Evolutionary conservation across 106 monocot species (phyloP), one percentile per base, ranked within the genome.

Genomic region (Dactylorhiza incarnata): DNA sequence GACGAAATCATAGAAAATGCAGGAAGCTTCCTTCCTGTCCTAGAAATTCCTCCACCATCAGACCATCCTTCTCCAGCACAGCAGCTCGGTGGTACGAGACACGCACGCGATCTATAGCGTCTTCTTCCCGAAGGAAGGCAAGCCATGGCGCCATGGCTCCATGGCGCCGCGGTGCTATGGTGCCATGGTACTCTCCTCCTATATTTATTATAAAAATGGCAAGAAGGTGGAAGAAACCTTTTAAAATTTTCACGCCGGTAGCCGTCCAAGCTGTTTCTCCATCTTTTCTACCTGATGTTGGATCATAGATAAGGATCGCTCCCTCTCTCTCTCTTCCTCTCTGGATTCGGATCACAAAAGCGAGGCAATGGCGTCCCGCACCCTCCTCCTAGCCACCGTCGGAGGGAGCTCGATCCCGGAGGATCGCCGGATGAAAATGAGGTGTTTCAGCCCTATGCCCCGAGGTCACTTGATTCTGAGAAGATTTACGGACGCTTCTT

Each of bases 331-430:
- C 26, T 29, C 12, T 65, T 5, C 12, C 13, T 37, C 37, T 37
- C 37, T 37, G 37, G 12, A 4, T 26, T 26, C 11, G 12, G 65
- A 24, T 65, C 29, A 4, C 9, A 24, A 6, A 5, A 13, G 24
- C 26, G 17, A 43, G 45, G 45, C 29, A 48, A 77, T 78, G 78
- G 71, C 45, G 5, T 72, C 47, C 8, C 13, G 72, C 37, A 12
- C 78, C 59, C 45, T 78, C 24, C 56, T 72, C 25, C 16, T 51
- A 26, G 17, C 58, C 71, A 68, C 56, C 48, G 51, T 5, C 45
- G 46, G 24, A 20, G 2, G 58, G 22, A 15, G 20, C 51, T 55
- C 67, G 45, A 14, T 25, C 47, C 45, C 52, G 55, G 47, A 45
- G 16, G 20, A 22, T 71, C 72, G 72, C 45, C 47, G 46, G 59